phyloP scores from a whole-genome alignment of 805 yeast genomes.

The Candida silvicultrix region DNA sequence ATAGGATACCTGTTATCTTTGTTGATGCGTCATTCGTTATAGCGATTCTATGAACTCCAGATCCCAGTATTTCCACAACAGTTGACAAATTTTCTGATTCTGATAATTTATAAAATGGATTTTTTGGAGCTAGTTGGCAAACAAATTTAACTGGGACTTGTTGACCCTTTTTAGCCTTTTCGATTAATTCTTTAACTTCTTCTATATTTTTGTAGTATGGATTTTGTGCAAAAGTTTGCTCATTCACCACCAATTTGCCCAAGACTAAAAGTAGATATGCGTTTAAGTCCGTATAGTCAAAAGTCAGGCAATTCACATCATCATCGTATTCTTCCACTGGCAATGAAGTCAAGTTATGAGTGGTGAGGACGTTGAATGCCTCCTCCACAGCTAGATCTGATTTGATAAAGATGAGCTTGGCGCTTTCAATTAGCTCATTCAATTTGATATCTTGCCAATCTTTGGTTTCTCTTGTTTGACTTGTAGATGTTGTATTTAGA shows the following conservation, averaged over 20 bases:
- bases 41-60: conserved; percentile 93
- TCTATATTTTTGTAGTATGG: conserved; percentile 27
- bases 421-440: conserved; percentile 69
- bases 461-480: conserved; percentile 25
- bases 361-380: conserved; percentile 74
- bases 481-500: conserved; percentile 57
- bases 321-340: conserved; percentile 61
- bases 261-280: conserved; percentile 79
- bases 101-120: conserved; percentile 75
- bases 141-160: conserved; percentile 91
- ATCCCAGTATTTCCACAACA: conserved; percentile 84
- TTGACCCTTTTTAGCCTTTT: conserved; percentile 75
- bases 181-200: conserved; percentile 35
- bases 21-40: conserved; percentile 49
- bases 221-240: conserved; percentile 22
- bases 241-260: conserved; percentile 50
- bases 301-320: conserved; percentile 70
- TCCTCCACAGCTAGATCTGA: conserved; percentile 71
- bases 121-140: conserved; percentile 76
- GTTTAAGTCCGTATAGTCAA: conserved; percentile 88
- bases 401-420: conserved; percentile 65
- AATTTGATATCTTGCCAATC: conserved; percentile 76
- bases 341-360: conserved; percentile 73
- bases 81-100: conserved; percentile 62
- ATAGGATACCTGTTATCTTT: conserved; percentile 73